Percentiles rank a stretch among this genome's conserved stretches.
Evolutionary conservation across 2,329 filamentous ascomycete species (phyloP).

Genomic region (Phialocephala sp.): DNA sequence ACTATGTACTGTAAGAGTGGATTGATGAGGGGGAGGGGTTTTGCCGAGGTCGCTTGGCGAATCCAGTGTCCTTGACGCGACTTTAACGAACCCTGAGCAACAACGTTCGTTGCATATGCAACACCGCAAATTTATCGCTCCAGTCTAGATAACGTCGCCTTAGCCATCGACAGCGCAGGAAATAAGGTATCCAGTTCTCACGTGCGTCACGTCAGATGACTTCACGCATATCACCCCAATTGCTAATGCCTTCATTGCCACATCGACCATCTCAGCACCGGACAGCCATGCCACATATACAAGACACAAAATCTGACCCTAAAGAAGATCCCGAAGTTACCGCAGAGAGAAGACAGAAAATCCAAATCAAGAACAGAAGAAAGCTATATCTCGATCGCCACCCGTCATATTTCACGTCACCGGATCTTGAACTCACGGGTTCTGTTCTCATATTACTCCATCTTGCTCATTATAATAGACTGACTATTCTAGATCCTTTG

Average conservation of each 20-base stretch:
- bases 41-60: conserved; percentile 15
- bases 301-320: conserved; percentile 19
- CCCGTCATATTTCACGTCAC: conserved; percentile 43
- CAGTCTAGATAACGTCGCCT: background rate
- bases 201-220: conserved; percentile 7
- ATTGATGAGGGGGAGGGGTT: background rate
- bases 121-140: background rate
- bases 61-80: background rate
- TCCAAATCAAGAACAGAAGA: conserved; percentile 43
- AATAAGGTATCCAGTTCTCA: background rate
- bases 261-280: conserved; percentile 18
- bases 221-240: background rate
- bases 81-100: conserved; percentile 1
- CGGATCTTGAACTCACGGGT: conserved; percentile 44
- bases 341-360: conserved; percentile 32
- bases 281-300: conserved; percentile 37
- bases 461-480: background rate
- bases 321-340: conserved; percentile 19
- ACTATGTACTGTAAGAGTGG: background rate
- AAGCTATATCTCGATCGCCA: conserved; percentile 44
- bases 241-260: conserved; percentile 9
- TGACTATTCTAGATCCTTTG: conserved; percentile 40
- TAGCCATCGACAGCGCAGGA: background rate
- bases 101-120: background rate
- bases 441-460: conserved; percentile 4